These are phyloP conservation scores for Senna tora DNA, from an alignment of 306 rosid genomes.

Conservation along the genomic window DNA sequence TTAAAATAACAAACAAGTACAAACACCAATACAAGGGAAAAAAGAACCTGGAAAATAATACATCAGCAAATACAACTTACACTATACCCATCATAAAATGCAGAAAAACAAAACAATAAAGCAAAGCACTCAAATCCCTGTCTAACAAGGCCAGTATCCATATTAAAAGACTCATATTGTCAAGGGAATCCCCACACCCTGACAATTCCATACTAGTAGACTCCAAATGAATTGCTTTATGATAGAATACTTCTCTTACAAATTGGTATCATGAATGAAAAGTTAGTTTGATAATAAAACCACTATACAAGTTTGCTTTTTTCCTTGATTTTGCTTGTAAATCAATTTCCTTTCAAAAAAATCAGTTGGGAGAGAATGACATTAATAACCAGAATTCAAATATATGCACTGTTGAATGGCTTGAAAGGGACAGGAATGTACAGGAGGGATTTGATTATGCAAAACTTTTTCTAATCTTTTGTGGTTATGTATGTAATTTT, in stretches of 20 bases:
- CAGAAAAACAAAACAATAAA: no score
- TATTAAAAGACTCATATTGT: no score
- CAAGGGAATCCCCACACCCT: no score
- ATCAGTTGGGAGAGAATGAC: background rate
- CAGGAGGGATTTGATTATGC: background rate
- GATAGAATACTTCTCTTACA: background rate
- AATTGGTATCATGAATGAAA: slow-evolving; percentile 32
- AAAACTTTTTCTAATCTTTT: background rate
- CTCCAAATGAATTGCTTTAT: background rate
- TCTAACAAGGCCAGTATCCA: no score
- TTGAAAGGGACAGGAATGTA: slow-evolving; percentile 6
- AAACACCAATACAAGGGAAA: no score
- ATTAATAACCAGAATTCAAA: slow-evolving; percentile 3
- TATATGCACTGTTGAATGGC: background rate
- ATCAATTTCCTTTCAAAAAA: background rate
- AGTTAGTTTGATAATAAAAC: slow-evolving; percentile 4
- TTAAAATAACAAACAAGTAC: no score
- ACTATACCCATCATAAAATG: no score
- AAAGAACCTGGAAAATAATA: no score
- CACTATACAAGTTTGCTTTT: background rate
- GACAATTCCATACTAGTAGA: no score
- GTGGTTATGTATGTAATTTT: no score
- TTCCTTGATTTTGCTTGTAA: background rate
- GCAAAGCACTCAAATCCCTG: no score
- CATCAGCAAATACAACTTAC: no score